These are phyloP conservation scores for Mycena galericulata DNA, from an alignment of 768 basidiomycete genomes.

Conservation along the genomic window DNA sequence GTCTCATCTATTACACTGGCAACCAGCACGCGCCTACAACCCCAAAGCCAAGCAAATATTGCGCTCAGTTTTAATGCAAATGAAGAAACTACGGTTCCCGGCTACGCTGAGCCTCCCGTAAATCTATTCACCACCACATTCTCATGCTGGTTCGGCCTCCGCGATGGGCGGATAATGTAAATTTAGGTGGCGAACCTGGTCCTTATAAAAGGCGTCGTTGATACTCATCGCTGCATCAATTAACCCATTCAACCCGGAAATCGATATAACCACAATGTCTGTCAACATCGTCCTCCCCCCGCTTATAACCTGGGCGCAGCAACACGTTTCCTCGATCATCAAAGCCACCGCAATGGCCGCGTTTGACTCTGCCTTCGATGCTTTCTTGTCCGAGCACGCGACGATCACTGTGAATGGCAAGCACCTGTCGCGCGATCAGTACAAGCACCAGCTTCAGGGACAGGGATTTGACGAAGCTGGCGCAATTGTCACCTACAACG, in stretches of 20 bases:
- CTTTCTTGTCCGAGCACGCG: constrained; percentile 51
- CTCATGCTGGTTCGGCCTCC: constrained; percentile 7
- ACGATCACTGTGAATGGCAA: constrained; percentile 57
- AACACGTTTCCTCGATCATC: constrained; percentile 52
- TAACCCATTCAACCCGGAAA: background rate
- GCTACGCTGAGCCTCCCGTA: too few relatives aligned
- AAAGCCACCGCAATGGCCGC: constrained; percentile 49
- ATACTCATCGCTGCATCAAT: background rate
- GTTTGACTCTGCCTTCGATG: constrained; percentile 55
- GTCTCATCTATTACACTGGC: too few relatives aligned
- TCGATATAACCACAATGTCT: background rate
- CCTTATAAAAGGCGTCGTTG: constrained; percentile 17
- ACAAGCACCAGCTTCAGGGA: constrained; percentile 50
- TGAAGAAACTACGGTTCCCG: too few relatives aligned
- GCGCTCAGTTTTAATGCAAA: too few relatives aligned
- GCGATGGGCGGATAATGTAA: constrained; percentile 10
- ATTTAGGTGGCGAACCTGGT: background rate
- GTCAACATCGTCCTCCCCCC: constrained; percentile 41
- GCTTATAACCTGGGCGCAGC: constrained; percentile 57
- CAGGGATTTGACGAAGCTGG: constrained; percentile 44
- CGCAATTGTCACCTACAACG: constrained; percentile 45
- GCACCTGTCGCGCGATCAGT: constrained; percentile 51
- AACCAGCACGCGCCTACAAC: too few relatives aligned
- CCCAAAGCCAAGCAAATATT: too few relatives aligned
- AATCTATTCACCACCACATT: background rate